Conservation (phyloP, 75 land plant genomes). For the Pinus tabuliformis region DNA sequence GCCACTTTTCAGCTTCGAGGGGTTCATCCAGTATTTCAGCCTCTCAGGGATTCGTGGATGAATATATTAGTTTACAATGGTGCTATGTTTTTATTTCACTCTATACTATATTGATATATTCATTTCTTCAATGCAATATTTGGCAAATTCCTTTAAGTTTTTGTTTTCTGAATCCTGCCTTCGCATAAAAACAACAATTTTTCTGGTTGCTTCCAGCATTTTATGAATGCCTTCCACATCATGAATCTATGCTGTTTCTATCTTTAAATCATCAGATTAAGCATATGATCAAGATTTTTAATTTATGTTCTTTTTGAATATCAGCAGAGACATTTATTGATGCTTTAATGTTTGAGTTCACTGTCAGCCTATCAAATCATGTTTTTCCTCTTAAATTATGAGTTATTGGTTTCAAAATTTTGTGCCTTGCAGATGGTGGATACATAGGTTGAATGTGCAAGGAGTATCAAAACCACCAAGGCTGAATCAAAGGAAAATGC, state of each 20-base stretch:
- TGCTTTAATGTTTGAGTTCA: too few relatives aligned
- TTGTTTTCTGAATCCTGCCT: neutral
- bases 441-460: neutral
- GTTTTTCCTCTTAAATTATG: too few relatives aligned
- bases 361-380: too few relatives aligned
- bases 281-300: too few relatives aligned
- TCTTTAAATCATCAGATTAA: neutral
- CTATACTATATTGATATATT: neutral
- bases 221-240: neutral
- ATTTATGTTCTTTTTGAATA: too few relatives aligned
- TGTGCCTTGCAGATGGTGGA: too few relatives aligned
- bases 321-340: too few relatives aligned
- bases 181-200: neutral
- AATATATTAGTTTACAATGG: constrained; percentile 89
- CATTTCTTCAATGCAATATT: neutral
- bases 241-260: neutral
- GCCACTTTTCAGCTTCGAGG: constrained; percentile 87
- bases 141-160: neutral
- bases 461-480: neutral
- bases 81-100: constrained; percentile 9
- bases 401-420: too few relatives aligned
- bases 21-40: constrained; percentile 55
- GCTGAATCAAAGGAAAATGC: neutral
- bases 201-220: neutral
- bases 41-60: constrained; percentile 47